Evolutionary conservation across 768 basidiomycete species (phyloP).

Genomic region (Auriscalpium vulgare): DNA sequence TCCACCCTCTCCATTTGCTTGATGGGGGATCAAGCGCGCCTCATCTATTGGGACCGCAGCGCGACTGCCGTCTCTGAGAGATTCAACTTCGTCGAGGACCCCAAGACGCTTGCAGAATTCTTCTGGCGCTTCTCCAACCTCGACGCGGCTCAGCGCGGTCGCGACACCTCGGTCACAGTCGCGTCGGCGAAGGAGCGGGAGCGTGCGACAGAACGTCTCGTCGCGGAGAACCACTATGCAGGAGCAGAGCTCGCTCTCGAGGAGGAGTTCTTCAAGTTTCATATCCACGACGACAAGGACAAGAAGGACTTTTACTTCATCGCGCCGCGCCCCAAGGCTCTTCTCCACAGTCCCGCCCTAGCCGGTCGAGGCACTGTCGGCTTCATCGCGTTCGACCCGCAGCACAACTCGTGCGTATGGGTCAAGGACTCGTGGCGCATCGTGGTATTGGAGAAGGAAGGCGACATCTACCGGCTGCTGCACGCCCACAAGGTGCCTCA

Average conservation of each 20-base stretch:
- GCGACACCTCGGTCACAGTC: neutral
- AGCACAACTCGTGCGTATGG: neutral
- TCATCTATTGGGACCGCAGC: neutral
- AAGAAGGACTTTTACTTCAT: neutral
- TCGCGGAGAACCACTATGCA: neutral
- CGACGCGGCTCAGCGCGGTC: neutral
- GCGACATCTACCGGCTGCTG: neutral
- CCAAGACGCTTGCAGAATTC: neutral
- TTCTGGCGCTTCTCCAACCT: neutral
- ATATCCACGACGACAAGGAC: neutral
- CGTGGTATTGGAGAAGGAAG: neutral
- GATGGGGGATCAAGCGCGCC: neutral
- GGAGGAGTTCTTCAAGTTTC: neutral
- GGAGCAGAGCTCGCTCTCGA: neutral
- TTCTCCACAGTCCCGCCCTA: neutral
- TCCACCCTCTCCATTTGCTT: neutral
- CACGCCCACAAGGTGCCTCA: neutral
- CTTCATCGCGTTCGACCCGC: neutral
- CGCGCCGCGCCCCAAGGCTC: neutral
- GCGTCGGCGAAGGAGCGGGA: neutral
- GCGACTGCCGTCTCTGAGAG: neutral
- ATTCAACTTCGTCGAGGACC: neutral
- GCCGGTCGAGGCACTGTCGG: neutral
- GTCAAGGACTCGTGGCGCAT: neutral
- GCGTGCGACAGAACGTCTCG: neutral